These are phyloP conservation scores for Purshia tridentata DNA, from an alignment of 306 rosid genomes.

Conservation along the genomic window DNA sequence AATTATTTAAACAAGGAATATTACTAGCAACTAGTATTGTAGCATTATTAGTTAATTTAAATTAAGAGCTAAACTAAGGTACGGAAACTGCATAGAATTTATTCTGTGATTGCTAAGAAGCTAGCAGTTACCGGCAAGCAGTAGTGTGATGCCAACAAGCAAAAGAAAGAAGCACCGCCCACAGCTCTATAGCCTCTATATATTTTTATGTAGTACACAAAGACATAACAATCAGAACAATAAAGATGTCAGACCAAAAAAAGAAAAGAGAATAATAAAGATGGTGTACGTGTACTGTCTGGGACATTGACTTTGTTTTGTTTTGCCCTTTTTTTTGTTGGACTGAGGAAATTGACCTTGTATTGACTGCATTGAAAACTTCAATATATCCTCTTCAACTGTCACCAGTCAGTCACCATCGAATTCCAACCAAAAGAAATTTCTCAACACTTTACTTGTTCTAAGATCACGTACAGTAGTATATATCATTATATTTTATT, in stretches of 20 bases:
- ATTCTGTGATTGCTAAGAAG: background rate
- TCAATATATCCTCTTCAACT: background rate
- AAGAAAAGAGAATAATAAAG: no score
- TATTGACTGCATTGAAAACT: background rate
- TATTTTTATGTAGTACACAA: no score
- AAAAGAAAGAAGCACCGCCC: background rate
- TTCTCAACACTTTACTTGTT: background rate
- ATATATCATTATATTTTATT: no score
- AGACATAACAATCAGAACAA: no score
- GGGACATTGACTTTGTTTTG: no score
- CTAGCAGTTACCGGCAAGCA: background rate
- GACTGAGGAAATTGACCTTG: background rate
- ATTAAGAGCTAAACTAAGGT: background rate
- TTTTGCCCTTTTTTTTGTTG: background rate
- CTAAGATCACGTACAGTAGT: background rate
- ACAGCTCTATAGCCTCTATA: no score
- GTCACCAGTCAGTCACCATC: background rate
- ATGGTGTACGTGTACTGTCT: no score
- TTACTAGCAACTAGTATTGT: no score
- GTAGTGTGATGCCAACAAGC: background rate
- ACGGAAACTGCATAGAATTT: background rate
- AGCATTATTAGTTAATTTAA: no score
- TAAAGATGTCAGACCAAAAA: no score
- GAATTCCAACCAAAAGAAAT: background rate
- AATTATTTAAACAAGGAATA: background rate